Percentiles rank a stretch among this genome's conserved stretches.
Evolutionary conservation across 176 grass and related monocot species (phyloP).

Genomic region (Triticum urartu): DNA sequence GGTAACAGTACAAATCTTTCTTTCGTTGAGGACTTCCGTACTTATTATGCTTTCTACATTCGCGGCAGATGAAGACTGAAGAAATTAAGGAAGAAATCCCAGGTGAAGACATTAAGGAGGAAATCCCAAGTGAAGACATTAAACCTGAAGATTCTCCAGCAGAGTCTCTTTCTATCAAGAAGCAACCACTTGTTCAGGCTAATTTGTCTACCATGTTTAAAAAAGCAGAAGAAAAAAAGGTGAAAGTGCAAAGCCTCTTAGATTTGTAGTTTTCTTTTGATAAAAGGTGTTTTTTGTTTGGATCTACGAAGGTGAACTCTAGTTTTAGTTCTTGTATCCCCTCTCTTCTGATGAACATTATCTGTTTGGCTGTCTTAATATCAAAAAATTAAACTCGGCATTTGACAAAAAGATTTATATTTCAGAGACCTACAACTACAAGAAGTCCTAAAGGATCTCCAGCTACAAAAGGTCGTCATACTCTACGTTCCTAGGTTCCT

Average conservation of each 20-base stretch:
- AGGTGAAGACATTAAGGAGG: conserved; percentile 22
- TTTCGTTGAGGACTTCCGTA: background rate
- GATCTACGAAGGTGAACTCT: background rate
- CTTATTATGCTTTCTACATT: conserved; percentile 7
- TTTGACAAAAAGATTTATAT: background rate
- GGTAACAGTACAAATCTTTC: conserved; percentile 12
- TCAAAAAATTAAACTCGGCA: conserved; percentile 10
- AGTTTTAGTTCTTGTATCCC: background rate
- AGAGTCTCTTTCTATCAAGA: conserved; percentile 42
- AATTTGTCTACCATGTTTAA: conserved; percentile 78
- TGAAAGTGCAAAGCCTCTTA: conserved; percentile 26
- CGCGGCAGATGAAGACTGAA: conserved; percentile 26
- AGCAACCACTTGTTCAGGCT: conserved; percentile 70
- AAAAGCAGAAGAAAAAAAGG: conserved; percentile 67
- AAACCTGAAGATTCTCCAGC: conserved; percentile 35
- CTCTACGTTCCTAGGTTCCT: conserved; percentile 8
- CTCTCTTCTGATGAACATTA: background rate
- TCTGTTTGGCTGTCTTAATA: background rate
- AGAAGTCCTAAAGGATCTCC: conserved; percentile 47
- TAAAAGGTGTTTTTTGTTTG: background rate
- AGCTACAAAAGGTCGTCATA: conserved; percentile 49
- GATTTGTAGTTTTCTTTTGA: background rate
- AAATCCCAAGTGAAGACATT: conserved; percentile 37
- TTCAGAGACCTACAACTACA: conserved; percentile 51
- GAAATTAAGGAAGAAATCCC: background rate